These are phyloP conservation scores for Schoenoplectus triqueter DNA, from an alignment of 202 grass and related monocot genomes.

Conservation along the genomic window DNA sequence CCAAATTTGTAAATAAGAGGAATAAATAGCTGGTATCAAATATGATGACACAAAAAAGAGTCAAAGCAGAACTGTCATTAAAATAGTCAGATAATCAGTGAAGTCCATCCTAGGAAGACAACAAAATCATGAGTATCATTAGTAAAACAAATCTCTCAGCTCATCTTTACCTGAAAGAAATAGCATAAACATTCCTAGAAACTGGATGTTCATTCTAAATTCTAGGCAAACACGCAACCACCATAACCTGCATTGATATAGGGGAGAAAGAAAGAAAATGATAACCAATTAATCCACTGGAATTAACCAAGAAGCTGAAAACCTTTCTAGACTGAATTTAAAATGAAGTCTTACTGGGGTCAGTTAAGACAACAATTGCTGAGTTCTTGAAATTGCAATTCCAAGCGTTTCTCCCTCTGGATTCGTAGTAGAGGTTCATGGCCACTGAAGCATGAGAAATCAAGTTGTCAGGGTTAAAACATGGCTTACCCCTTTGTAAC, in stretches of 20 bases:
- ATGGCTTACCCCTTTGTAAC: slow-evolving; percentile 57
- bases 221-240: slow-evolving; percentile 8
- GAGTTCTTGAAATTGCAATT: slow-evolving; percentile 77
- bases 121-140: neutral
- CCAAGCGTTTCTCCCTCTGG: slow-evolving; percentile 68
- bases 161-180: neutral
- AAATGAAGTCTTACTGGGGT: slow-evolving; percentile 52
- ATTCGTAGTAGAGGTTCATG: slow-evolving; percentile 79
- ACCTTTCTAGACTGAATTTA: neutral
- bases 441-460: slow-evolving; percentile 64
- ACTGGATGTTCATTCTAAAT: neutral
- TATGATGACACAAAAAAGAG: slow-evolving; percentile 26
- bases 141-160: slow-evolving; percentile 17
- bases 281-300: neutral
- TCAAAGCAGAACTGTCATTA: neutral
- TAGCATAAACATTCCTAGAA: neutral
- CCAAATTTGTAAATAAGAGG: neutral
- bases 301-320: neutral
- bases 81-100: neutral
- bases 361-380: slow-evolving; percentile 55
- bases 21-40: neutral
- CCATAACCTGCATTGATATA: slow-evolving; percentile 24
- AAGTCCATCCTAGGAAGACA: slow-evolving; percentile 9
- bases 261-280: neutral
- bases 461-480: slow-evolving; percentile 59